phyloP scores from a whole-genome alignment of 306 rosid genomes.

The Ormosia semicastrata region DNA sequence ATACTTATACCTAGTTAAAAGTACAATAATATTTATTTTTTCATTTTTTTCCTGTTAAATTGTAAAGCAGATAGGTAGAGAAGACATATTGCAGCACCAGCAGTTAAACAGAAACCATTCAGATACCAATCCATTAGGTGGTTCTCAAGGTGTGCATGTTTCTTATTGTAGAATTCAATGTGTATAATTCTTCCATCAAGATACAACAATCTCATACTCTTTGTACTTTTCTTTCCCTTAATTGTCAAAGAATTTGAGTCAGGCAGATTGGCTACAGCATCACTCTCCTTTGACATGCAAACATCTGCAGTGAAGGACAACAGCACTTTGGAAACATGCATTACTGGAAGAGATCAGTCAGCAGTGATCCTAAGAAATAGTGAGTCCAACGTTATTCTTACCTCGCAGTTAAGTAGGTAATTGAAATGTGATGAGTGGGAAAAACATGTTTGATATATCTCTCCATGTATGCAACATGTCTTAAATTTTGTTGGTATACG shows the following conservation, averaged over 20 bases:
- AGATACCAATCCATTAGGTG: conserved; percentile 34
- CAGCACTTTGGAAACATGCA: conserved; percentile 27
- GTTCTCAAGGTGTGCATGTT: conserved; percentile 17
- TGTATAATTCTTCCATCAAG: background rate
- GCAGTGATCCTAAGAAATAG: conserved; percentile 22
- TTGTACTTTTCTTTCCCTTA: background rate
- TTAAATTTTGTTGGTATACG: background rate
- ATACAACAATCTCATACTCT: background rate
- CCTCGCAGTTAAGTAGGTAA: conserved; percentile 34
- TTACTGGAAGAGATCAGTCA: conserved; percentile 33
- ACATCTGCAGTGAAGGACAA: conserved; percentile 23
- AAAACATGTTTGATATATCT: background rate
- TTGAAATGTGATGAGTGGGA: background rate
- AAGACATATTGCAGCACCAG: conserved; percentile 31
- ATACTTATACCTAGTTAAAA: background rate
- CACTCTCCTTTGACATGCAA: conserved; percentile 32
- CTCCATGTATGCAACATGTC: background rate
- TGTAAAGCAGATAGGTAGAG: conserved; percentile 37
- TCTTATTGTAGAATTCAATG: background rate
- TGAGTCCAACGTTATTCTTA: conserved; percentile 26
- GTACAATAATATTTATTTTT: background rate
- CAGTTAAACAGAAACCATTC: conserved; percentile 20
- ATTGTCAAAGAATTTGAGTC: conserved; percentile 20
- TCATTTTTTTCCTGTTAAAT: background rate
- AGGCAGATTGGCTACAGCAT: conserved; percentile 12